Conservation (phyloP, 345 rosid species). For the Boechera divaricarpa region DNA sequence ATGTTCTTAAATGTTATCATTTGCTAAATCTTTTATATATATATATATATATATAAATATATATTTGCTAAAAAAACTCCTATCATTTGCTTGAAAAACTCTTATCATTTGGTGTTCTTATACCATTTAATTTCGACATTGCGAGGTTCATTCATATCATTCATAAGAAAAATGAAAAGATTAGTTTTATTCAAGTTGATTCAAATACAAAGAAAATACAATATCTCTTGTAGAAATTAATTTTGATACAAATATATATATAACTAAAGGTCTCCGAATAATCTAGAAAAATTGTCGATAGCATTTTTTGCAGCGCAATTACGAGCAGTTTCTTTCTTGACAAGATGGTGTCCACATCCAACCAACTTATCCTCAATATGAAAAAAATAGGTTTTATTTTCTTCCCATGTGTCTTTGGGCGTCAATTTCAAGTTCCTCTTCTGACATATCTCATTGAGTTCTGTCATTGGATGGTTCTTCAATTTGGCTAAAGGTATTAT, state of each 20-base stretch:
- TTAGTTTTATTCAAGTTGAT: too few species aligned
- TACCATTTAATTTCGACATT: too few species aligned
- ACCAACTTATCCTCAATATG: slow-evolving; percentile 41
- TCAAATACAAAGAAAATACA: neutral
- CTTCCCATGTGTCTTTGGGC: neutral
- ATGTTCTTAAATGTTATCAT: too few species aligned
- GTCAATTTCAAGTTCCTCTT: slow-evolving; percentile 51
- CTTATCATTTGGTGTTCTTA: too few species aligned
- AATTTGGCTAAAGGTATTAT: slow-evolving; percentile 51
- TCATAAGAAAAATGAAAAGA: too few species aligned
- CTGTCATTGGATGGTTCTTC: slow-evolving; percentile 51
- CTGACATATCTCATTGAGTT: slow-evolving; percentile 64
- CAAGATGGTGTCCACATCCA: slow-evolving; percentile 48
- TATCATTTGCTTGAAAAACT: too few species aligned
- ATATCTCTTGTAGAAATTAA: neutral
- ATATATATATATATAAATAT: too few species aligned
- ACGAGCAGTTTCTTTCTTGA: slow-evolving; percentile 61
- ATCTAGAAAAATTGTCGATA: slow-evolving; percentile 45
- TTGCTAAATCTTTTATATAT: too few species aligned
- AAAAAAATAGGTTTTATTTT: neutral
- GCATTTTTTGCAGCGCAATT: slow-evolving; percentile 74
- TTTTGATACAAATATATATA: neutral
- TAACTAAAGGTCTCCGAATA: neutral
- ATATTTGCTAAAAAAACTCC: too few species aligned
- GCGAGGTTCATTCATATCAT: too few species aligned